Percentiles rank a stretch among this genome's conserved stretches.
Conservation (phyloP, 352 stramenopile genomes). For the Chloridella minuta region DNA sequence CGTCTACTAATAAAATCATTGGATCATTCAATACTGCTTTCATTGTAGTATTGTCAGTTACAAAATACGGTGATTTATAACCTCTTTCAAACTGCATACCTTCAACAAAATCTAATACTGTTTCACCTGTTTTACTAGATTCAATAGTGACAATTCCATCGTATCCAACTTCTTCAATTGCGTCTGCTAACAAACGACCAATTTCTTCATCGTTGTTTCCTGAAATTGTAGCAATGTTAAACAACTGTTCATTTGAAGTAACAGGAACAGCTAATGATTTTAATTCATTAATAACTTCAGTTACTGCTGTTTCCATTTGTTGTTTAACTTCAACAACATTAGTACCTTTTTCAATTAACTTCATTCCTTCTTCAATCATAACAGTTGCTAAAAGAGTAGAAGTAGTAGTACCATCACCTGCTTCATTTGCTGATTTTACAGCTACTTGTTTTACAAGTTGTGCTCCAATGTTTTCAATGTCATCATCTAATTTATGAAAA, state of each 20-base stretch:
- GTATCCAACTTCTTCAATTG: conserved; percentile 36
- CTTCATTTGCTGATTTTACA: conserved; percentile 33
- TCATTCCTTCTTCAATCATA: conserved; percentile 41
- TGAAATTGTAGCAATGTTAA: conserved; percentile 38
- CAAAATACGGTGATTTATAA: conserved; percentile 42
- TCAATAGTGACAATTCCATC: conserved; percentile 43
- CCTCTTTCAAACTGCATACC: conserved; percentile 43
- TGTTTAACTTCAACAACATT: conserved; percentile 37
- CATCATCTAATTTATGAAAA: conserved; percentile 32
- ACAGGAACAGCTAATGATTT: conserved; percentile 29
- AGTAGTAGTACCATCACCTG: conserved; percentile 47
- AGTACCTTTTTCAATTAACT: conserved; percentile 31
- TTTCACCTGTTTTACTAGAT: conserved; percentile 37
- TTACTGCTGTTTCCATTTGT: conserved; percentile 31
- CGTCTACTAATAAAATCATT: conserved; percentile 38
- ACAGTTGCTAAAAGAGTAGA: conserved; percentile 43
- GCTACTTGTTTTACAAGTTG: conserved; percentile 37
- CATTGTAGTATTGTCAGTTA: conserved; percentile 77
- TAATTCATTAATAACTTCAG: conserved; percentile 29
- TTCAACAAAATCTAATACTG: conserved; percentile 48
- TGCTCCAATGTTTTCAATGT: conserved; percentile 36
- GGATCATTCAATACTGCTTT: conserved; percentile 92
- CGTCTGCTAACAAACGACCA: conserved; percentile 35
- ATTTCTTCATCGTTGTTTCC: conserved; percentile 25
- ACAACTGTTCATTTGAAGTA: conserved; percentile 28